Evolutionary conservation across 108 stramenopile species (phyloP).

Genomic region (Fistulifera pelliculosa): DNA sequence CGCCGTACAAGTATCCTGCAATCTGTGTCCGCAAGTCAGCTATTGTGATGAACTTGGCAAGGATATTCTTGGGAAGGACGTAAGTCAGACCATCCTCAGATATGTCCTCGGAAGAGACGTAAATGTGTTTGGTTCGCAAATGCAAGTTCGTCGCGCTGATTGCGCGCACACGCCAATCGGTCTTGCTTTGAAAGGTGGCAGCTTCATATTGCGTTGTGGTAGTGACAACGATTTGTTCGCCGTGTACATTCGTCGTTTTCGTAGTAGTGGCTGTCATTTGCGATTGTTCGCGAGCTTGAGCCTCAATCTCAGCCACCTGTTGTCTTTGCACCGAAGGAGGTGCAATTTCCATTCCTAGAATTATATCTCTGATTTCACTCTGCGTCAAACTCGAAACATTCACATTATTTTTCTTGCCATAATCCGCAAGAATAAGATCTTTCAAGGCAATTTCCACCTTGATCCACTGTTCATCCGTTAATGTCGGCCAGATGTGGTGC

Average conservation of each 20-base stretch:
- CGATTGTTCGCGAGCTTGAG: constrained; percentile 92
- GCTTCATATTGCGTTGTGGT: constrained; percentile 97
- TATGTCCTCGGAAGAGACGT: constrained; percentile 94
- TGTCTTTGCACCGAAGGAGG: constrained; percentile 98
- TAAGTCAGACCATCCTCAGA: constrained; percentile 95
- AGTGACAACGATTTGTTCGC: constrained; percentile 97
- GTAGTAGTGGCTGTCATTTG: constrained; percentile 97
- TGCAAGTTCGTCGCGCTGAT: constrained; percentile 98
- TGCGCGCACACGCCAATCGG: constrained; percentile 98
- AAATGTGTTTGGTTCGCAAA: constrained; percentile 96
- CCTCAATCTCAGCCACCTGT: constrained; percentile 99
- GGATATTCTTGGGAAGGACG: constrained; percentile 97
- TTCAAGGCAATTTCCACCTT: constrained; percentile 98
- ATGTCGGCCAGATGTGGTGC: constrained; percentile 97
- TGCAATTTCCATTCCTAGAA: constrained; percentile 99
- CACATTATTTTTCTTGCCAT: constrained; percentile 99
- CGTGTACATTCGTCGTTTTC: constrained; percentile 97
- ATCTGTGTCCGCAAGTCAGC: constrained; percentile 95
- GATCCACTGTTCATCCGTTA: constrained; percentile 99
- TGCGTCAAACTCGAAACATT: constrained; percentile 98
- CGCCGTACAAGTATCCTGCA: constrained; percentile 96
- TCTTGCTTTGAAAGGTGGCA: constrained; percentile 95
- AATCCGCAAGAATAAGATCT: constrained; percentile 97
- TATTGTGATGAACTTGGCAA: constrained; percentile 93
- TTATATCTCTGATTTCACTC: constrained; percentile 98